Percentiles rank a stretch among this genome's conserved stretches.
Evolutionary conservation across 345 rosid species (phyloP).

Genomic region (Balakata baccata): DNA sequence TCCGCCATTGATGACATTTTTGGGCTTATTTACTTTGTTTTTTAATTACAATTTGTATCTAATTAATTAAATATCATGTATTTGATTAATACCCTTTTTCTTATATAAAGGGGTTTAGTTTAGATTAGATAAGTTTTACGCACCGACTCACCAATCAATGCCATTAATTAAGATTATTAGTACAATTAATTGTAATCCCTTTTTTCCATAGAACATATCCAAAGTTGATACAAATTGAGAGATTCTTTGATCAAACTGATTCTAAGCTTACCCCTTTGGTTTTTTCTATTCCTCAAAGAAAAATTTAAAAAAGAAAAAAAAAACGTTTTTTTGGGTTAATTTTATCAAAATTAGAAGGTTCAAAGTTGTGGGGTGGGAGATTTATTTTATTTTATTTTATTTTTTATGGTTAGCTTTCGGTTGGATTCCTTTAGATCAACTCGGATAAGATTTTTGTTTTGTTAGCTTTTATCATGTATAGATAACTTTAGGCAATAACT

Average conservation of each 20-base stretch:
- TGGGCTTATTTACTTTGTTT: background rate
- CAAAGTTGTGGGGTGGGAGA: too few relatives aligned
- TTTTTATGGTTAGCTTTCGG: background rate
- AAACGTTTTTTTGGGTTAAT: too few relatives aligned
- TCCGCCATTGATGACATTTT: slow-evolving; percentile 30
- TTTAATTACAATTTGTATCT: too few relatives aligned
- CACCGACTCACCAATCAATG: slow-evolving; percentile 39
- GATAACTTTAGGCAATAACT: too few relatives aligned
- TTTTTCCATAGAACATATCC: slow-evolving; percentile 26
- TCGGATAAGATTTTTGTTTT: background rate
- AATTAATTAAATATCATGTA: too few relatives aligned
- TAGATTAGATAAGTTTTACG: slow-evolving; percentile 25
- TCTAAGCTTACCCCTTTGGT: background rate
- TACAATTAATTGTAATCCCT: background rate
- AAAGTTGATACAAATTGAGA: slow-evolving; percentile 17
- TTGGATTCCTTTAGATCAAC: background rate
- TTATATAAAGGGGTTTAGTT: background rate
- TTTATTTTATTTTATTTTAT: too few relatives aligned
- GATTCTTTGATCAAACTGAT: slow-evolving; percentile 16
- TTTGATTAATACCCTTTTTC: too few relatives aligned
- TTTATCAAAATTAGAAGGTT: background rate
- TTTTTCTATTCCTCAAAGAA: background rate
- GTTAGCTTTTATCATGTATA: too few relatives aligned
- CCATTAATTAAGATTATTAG: background rate
- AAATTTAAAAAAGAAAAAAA: background rate